Conservation (phyloP, 768 basidiomycete species). For the Tricholoma saponaceum region DNA sequence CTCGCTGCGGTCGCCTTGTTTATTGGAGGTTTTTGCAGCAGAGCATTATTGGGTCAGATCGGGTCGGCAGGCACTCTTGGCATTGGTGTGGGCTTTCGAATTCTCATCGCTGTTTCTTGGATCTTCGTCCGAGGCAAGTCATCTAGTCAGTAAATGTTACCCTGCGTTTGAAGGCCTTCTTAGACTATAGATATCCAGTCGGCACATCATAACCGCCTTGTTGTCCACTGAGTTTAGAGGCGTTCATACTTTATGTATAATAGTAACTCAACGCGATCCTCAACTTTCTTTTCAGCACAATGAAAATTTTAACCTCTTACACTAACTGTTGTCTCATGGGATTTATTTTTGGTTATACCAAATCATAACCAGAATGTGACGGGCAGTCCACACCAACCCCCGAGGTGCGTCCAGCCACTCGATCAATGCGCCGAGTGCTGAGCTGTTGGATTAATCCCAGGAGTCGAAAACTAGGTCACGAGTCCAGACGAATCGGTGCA, state of each 20-base stretch:
- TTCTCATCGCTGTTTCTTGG: slow-evolving; percentile 63
- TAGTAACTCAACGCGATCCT: too few species aligned
- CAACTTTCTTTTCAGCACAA: too few species aligned
- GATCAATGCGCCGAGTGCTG: too few species aligned
- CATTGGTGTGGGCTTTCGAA: slow-evolving; percentile 56
- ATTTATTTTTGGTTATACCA: too few species aligned
- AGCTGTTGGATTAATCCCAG: too few species aligned
- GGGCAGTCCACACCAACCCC: too few species aligned
- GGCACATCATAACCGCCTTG: neutral
- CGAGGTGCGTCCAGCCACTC: too few species aligned
- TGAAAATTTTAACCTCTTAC: too few species aligned
- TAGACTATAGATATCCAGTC: neutral
- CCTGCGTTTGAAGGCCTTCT: too few species aligned
- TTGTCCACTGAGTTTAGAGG: neutral
- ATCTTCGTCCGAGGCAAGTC: slow-evolving; percentile 50
- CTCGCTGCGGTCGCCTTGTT: slow-evolving; percentile 67
- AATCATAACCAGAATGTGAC: too few species aligned
- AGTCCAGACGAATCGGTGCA: neutral
- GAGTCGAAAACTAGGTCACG: too few species aligned
- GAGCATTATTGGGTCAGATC: slow-evolving; percentile 55
- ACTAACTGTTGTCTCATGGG: too few species aligned
- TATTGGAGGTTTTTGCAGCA: slow-evolving; percentile 68
- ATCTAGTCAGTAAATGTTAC: neutral
- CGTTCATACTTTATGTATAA: neutral
- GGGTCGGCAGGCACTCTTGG: slow-evolving; percentile 64